Percentiles rank a stretch among this genome's conserved stretches.
Conservation (phyloP, 1,139 yeast genomes). For the Saccharomyces hybrid region DNA sequence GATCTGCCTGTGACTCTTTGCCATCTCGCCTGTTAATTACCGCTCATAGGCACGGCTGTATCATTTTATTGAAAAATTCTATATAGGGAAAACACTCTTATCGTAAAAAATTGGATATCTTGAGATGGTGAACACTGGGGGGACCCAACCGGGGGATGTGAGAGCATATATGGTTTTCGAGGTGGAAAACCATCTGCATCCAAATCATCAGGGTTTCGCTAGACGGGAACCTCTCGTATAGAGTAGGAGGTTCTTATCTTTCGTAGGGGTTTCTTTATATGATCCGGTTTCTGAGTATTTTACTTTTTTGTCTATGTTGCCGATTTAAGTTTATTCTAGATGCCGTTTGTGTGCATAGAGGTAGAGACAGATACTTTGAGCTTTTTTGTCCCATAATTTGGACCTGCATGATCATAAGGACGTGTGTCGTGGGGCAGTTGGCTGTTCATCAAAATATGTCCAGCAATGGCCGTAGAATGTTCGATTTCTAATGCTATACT, state of each 20-base stretch:
- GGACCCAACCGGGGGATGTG: neutral
- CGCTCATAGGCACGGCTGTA: neutral
- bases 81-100: neutral
- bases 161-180: neutral
- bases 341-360: neutral
- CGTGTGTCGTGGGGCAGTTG: neutral
- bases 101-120: neutral
- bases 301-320: neutral
- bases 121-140: neutral
- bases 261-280: neutral
- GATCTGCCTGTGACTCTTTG: neutral
- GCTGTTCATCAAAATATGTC: neutral
- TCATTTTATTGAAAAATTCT: neutral
- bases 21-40: constrained; percentile 1
- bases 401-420: neutral
- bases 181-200: neutral
- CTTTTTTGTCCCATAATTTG: neutral
- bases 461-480: neutral
- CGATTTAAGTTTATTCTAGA: neutral
- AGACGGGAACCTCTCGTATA: neutral
- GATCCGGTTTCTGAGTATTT: neutral
- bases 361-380: neutral
- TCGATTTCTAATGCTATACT: neutral
- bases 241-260: neutral
- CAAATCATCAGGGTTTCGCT: neutral